These are phyloP conservation scores for Talaromyces sp. DNA, from an alignment of 2,329 filamentous ascomycete genomes.

Conservation along the genomic window DNA sequence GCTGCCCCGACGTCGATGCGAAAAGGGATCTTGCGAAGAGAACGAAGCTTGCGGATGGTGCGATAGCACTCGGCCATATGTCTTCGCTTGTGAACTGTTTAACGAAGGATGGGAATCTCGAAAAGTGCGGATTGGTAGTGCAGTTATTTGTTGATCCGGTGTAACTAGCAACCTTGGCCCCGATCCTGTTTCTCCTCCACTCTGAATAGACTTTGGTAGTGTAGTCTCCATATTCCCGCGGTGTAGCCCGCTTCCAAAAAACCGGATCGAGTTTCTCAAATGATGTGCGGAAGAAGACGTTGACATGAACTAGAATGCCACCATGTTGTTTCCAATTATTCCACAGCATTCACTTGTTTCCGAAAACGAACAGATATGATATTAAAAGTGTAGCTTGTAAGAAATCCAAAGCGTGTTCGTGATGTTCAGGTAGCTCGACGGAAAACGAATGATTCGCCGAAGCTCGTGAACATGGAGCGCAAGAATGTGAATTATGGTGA, in stretches of 20 bases:
- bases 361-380: not conserved
- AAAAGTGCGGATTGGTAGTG: constrained; percentile 13
- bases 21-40: constrained; percentile 25
- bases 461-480: not conserved
- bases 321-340: not conserved
- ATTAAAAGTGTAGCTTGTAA: not conserved
- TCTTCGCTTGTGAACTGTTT: constrained; percentile 2
- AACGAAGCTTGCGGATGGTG: constrained; percentile 25
- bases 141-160: constrained; percentile 19
- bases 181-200: constrained; percentile 20
- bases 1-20: constrained; percentile 40
- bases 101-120: constrained; percentile 12
- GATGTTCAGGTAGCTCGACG: not conserved
- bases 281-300: not conserved
- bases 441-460: constrained; percentile 10
- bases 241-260: constrained; percentile 17
- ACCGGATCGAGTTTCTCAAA: not conserved
- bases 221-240: constrained; percentile 33
- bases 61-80: constrained; percentile 18
- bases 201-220: constrained; percentile 22
- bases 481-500: not conserved
- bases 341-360: not conserved
- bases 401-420: not conserved
- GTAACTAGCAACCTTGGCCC: constrained; percentile 15
- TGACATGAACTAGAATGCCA: not conserved